Evolutionary conservation across 2,329 filamentous ascomycete genomes (phyloP).

Genomic region (Fusarium scirpi): DNA sequence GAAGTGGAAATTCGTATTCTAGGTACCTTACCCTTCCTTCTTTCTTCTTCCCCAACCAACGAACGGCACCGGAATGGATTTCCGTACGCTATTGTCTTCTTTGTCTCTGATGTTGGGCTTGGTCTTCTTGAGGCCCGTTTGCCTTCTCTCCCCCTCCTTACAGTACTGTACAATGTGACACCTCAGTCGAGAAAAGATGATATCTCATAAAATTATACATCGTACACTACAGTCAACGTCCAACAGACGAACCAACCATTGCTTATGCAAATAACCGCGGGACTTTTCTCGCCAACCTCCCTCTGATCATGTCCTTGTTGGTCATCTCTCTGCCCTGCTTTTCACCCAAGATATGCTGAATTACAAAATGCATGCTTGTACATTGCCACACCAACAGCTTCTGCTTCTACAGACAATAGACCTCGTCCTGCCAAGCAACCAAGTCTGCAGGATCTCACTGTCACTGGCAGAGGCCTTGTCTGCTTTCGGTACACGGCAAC

Average conservation of each 20-base stretch:
- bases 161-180: conserved; percentile 16
- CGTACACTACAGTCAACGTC: background rate
- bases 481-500: background rate
- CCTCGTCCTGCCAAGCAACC: background rate
- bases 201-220: conserved; percentile 30
- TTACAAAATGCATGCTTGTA: conserved; percentile 6
- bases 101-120: conserved; percentile 1
- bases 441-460: conserved; percentile 33
- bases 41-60: background rate
- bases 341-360: background rate
- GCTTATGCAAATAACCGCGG: background rate
- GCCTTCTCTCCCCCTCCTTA: conserved; percentile 1
- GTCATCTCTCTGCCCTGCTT: background rate
- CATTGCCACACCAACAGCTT: background rate
- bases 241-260: conserved; percentile 1
- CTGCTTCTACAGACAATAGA: background rate
- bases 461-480: background rate
- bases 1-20: background rate
- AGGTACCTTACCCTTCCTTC: background rate
- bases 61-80: background rate
- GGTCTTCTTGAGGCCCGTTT: conserved; percentile 19
- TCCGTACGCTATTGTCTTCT: background rate
- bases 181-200: conserved; percentile 29
- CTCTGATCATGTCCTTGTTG: conserved; percentile 19
- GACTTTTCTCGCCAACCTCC: background rate